Percentiles rank a stretch among this genome's conserved stretches.
Evolutionary conservation across 768 basidiomycete species (phyloP).

Genomic region (Crepidotus variabilis): DNA sequence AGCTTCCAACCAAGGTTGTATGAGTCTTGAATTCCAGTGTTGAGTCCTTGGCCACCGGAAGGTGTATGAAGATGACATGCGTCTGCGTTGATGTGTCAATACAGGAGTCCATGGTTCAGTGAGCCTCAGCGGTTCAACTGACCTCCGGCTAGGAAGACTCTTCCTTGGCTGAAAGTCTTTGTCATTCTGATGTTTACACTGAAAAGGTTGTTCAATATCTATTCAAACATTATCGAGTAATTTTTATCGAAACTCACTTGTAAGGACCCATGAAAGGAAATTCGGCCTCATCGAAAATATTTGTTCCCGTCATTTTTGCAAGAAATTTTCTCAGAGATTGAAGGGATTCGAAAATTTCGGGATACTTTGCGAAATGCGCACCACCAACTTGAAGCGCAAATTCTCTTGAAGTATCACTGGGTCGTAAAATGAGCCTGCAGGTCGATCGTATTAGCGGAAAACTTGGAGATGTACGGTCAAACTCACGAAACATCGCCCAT

Average conservation of each 20-base stretch:
- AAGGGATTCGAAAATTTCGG: neutral
- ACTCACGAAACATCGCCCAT: neutral
- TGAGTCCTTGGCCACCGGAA: slow-evolving; percentile 30
- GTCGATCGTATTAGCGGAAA: neutral
- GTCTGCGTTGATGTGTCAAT: slow-evolving; percentile 13
- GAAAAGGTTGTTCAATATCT: too few species aligned
- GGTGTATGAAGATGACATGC: slow-evolving; percentile 32
- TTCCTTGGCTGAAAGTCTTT: slow-evolving; percentile 11
- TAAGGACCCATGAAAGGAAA: neutral
- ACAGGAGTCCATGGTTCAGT: neutral
- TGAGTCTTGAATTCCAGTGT: slow-evolving; percentile 29
- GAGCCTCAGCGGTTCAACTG: neutral
- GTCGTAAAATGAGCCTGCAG: neutral
- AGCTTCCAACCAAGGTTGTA: slow-evolving; percentile 38
- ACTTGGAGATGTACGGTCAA: too few species aligned
- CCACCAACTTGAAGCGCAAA: neutral
- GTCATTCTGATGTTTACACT: slow-evolving; percentile 21
- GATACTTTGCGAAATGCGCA: neutral
- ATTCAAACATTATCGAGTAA: neutral
- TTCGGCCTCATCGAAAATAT: neutral
- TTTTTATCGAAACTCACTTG: neutral
- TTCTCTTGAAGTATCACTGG: neutral
- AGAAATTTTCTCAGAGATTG: neutral
- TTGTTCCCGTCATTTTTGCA: neutral
- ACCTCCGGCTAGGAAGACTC: slow-evolving; percentile 22